These are phyloP conservation scores for Aspergillus luchuensis DNA, from an alignment of 2,329 filamentous ascomycete genomes.

Conservation along the genomic window DNA sequence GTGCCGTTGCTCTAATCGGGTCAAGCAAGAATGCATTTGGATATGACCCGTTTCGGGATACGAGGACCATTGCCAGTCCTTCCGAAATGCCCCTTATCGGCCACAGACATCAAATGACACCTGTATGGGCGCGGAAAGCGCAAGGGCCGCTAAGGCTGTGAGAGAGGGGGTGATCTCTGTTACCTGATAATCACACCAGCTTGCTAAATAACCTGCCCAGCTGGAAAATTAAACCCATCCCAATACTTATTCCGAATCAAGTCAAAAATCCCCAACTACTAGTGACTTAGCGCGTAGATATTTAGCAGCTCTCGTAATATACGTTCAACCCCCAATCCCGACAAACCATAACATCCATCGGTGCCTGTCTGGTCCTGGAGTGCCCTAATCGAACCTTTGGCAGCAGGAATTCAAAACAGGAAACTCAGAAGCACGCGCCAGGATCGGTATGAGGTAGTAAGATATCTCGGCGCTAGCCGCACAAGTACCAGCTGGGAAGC, in stretches of 20 bases:
- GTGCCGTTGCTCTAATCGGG: not conserved
- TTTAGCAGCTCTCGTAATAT: not conserved
- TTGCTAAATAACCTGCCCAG: slow-evolving; percentile 12
- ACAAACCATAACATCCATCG: not conserved
- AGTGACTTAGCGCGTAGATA: not conserved
- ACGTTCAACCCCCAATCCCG: not conserved
- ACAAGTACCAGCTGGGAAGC: not conserved
- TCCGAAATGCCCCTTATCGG: not conserved
- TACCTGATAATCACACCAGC: slow-evolving; percentile 6
- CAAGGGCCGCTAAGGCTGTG: not conserved
- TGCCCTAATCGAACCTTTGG: not conserved
- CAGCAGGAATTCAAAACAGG: not conserved
- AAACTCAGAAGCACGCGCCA: not conserved
- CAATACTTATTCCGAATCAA: slow-evolving; percentile 31
- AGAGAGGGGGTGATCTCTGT: not conserved
- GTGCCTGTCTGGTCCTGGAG: not conserved
- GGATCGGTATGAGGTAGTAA: not conserved
- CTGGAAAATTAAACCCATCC: not conserved
- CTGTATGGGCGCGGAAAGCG: not conserved
- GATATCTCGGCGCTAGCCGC: not conserved
- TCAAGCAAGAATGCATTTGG: not conserved
- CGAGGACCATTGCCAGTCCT: not conserved
- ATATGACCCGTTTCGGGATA: not conserved
- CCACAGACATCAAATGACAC: slow-evolving; percentile 4
- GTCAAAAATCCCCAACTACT: slow-evolving; percentile 34